phyloP scores from a whole-genome alignment of 2,329 filamentous ascomycete species.

The Verticillium tricorpus region DNA sequence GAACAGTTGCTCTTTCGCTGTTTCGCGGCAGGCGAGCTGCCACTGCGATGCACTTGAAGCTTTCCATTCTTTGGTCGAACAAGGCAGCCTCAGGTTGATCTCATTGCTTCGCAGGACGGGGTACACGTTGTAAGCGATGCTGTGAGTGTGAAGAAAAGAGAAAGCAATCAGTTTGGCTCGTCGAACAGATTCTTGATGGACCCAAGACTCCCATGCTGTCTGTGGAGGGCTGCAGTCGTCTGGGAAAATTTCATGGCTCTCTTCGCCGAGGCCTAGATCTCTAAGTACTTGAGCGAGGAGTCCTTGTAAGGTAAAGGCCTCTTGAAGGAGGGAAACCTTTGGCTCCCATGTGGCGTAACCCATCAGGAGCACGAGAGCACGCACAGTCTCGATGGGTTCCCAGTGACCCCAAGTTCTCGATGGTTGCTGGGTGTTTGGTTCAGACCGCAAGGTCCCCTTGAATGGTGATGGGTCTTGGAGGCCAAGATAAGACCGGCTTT shows the following conservation, averaged over 20 bases:
- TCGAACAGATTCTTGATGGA: constrained; percentile 24
- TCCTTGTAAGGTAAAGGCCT: constrained; percentile 27
- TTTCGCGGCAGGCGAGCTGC: constrained; percentile 20
- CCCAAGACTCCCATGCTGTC: constrained; percentile 24
- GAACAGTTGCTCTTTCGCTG: constrained; percentile 25
- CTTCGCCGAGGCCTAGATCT: constrained; percentile 26
- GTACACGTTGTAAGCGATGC: constrained; percentile 32
- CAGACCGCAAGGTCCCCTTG: not conserved
- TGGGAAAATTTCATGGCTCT: constrained; percentile 4
- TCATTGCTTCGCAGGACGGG: constrained; percentile 31
- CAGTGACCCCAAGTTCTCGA: constrained; percentile 14
- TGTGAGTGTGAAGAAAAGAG: constrained; percentile 32
- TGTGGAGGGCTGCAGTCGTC: constrained; percentile 8
- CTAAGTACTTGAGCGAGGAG: constrained; percentile 27
- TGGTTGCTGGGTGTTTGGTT: not conserved
- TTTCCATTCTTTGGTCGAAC: constrained; percentile 31
- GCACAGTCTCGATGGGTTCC: constrained; percentile 27
- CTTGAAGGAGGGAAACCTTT: constrained; percentile 24
- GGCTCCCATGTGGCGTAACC: constrained; percentile 33
- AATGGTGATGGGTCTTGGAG: constrained; percentile 9
- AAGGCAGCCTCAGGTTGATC: constrained; percentile 27
- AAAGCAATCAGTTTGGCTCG: constrained; percentile 32
- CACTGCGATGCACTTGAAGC: constrained; percentile 23
- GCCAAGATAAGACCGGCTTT: constrained; percentile 18
- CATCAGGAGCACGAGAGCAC: constrained; percentile 30